Evolutionary conservation across 768 basidiomycete genomes (phyloP), one percentile per base, ranked within the genome.

Genomic region (Boletus pseudopeckii): DNA sequence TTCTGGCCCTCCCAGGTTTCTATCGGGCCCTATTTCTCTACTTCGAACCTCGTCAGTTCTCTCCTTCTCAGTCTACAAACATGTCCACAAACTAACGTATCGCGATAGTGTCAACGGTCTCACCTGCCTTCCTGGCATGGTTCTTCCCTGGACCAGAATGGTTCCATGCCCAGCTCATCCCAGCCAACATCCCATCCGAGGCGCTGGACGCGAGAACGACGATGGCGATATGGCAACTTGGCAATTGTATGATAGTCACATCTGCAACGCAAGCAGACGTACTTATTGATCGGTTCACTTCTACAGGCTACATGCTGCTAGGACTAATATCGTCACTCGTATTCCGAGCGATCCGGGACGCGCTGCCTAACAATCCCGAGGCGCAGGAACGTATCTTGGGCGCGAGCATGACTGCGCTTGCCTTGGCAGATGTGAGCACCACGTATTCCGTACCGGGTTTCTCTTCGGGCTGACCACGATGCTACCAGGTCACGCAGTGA

Each of bases 301-400:
- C 7, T 20, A 38, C 43, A 87, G 86, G 83, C 58, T 88, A 84
- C 61, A 61, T 85, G 53, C 71, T 88, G 1, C 69, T 88, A 1
- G 81, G 80, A n/a, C 69, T 89, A 54, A 74, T 87, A 44, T 83
- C 84, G 10, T 79, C 83, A 5, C 63, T 88, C 24, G 84, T 84
- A 10, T 86, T 88, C 64, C 81, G 88, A 24, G 83, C 83, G 2
- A 75, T 84, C 24, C 72, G 85, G 55, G 84, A 88, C 59, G 72
- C 83, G 1, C 65, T 89, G 15, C 75, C 77, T 0, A 60, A 77
- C 43, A 77, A 86, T 59, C 81, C 79, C 4, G 75, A 73, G 18
- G 80, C 80, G 4, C 88, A 89, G 64, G 88, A 90, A 62, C 80
- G 80, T 45, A 80, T 90, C 49, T 60, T 89, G 10, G 85, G 86